Conservation (phyloP, 495 filamentous ascomycete species). For the Xylaria curta region DNA sequence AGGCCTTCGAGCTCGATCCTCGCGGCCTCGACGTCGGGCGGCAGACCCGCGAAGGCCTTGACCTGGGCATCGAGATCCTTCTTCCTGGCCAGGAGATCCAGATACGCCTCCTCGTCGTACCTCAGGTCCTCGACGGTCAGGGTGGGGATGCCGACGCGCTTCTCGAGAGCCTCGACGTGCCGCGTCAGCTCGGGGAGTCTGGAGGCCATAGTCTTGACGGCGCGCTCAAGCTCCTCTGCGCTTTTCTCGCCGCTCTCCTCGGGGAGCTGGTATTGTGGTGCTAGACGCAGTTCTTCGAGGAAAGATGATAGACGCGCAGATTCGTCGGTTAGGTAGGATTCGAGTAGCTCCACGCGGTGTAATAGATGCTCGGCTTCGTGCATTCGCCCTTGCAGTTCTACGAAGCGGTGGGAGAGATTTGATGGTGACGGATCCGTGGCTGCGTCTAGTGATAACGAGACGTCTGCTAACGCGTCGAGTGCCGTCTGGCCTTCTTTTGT, state of each 20-base stretch:
- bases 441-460: conserved; percentile 44
- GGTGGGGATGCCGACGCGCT: conserved; percentile 30
- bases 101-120: conserved; percentile 60
- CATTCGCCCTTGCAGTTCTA: conserved; percentile 46
- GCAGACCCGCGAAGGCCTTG: conserved; percentile 68
- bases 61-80: conserved; percentile 65
- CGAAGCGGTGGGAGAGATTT: conserved; percentile 42
- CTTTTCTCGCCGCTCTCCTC: conserved; percentile 51
- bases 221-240: conserved; percentile 61
- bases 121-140: conserved; percentile 55
- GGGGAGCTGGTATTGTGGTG: conserved; percentile 55
- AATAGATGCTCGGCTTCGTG: conserved; percentile 51
- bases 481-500: conserved; percentile 52
- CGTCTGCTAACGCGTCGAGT: conserved; percentile 49
- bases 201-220: conserved; percentile 62
- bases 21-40: conserved; percentile 71
- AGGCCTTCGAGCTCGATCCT: conserved; percentile 68
- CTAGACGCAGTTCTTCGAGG: conserved; percentile 42
- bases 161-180: conserved; percentile 44
- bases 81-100: conserved; percentile 55
- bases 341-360: conserved; percentile 49
- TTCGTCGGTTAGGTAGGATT: conserved; percentile 48
- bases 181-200: conserved; percentile 63
- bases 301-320: conserved; percentile 34
- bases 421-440: conserved; percentile 33